Conservation (phyloP, 2,329 filamentous ascomycete genomes). For the Colletotrichum theobromicola region DNA sequence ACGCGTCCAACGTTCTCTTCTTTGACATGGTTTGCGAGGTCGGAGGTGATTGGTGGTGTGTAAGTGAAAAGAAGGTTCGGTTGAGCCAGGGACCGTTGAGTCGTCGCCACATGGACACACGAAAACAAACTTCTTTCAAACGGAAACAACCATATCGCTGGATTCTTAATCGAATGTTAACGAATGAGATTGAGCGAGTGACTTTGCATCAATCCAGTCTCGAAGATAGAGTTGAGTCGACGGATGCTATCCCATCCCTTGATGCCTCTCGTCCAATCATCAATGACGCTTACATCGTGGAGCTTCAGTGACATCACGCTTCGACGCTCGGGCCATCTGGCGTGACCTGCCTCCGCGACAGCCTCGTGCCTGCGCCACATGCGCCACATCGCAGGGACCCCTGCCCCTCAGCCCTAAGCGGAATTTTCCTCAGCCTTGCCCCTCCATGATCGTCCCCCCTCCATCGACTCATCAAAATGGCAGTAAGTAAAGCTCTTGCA, state of each 20-base stretch:
- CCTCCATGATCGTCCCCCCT: slow-evolving; percentile 8
- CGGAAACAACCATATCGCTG: neutral
- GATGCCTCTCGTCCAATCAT: slow-evolving; percentile 6
- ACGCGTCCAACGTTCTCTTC: slow-evolving; percentile 72
- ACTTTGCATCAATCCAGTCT: neutral
- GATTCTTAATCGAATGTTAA: neutral
- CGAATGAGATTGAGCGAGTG: neutral
- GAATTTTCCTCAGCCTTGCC: slow-evolving; percentile 33
- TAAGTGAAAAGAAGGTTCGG: neutral
- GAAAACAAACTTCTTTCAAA: neutral
- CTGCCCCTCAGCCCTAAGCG: slow-evolving; percentile 13
- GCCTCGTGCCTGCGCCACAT: slow-evolving; percentile 7
- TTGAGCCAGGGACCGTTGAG: neutral
- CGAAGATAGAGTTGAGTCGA: neutral
- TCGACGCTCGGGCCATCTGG: neutral
- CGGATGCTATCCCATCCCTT: neutral
- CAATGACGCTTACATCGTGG: slow-evolving; percentile 16
- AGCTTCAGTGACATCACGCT: slow-evolving; percentile 7
- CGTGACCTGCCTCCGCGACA: neutral
- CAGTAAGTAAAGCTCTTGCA: slow-evolving; percentile 12
- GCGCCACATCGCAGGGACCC: neutral
- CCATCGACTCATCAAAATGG: slow-evolving; percentile 20
- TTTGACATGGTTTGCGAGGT: slow-evolving; percentile 34
- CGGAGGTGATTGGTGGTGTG: slow-evolving; percentile 3
- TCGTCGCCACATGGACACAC: neutral